Conservation (phyloP, 192 early-diverging fungal species). For the Linnemannia zychae region DNA sequence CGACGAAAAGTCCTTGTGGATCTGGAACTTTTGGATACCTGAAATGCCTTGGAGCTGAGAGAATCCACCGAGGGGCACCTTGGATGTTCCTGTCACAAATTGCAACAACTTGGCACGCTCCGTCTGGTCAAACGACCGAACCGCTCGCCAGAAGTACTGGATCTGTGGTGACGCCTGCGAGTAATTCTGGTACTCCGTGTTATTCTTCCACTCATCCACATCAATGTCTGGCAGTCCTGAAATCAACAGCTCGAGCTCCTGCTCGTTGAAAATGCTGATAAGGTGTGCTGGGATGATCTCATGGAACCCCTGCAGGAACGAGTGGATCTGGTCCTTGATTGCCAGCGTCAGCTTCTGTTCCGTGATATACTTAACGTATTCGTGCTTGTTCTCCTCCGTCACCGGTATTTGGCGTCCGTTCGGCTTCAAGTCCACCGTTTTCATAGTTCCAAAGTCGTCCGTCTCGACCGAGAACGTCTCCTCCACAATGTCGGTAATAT, state of each 20-base stretch:
- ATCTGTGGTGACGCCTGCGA: constrained; percentile 88
- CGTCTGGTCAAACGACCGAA: constrained; percentile 97
- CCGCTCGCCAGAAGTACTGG: constrained; percentile 99
- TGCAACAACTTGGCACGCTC: constrained; percentile 98
- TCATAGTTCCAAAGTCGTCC: constrained; percentile 92
- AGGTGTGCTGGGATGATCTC: constrained; percentile 94
- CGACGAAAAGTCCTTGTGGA: constrained; percentile 95
- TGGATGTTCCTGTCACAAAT: constrained; percentile 97
- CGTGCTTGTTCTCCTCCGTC: constrained; percentile 96
- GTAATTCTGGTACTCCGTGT: constrained; percentile 96
- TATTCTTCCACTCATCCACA: constrained; percentile 99
- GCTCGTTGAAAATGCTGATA: constrained; percentile 98
- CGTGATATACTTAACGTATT: constrained; percentile 94
- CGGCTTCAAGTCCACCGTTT: constrained; percentile 89
- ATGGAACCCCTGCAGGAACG: constrained; percentile 95
- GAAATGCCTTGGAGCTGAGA: constrained; percentile 91
- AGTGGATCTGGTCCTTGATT: constrained; percentile 95
- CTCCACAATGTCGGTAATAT: constrained; percentile 95
- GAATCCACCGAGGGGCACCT: constrained; percentile 98
- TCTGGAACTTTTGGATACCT: constrained; percentile 98
- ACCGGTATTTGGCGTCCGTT: constrained; percentile 90
- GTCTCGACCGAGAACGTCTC: constrained; percentile 95
- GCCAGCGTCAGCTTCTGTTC: constrained; percentile 92
- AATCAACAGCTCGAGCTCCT: constrained; percentile 98
- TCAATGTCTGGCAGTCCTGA: constrained; percentile 99